Conservation (phyloP, 2,329 filamentous ascomycete genomes). For the Biscogniauxia mediterranea region DNA sequence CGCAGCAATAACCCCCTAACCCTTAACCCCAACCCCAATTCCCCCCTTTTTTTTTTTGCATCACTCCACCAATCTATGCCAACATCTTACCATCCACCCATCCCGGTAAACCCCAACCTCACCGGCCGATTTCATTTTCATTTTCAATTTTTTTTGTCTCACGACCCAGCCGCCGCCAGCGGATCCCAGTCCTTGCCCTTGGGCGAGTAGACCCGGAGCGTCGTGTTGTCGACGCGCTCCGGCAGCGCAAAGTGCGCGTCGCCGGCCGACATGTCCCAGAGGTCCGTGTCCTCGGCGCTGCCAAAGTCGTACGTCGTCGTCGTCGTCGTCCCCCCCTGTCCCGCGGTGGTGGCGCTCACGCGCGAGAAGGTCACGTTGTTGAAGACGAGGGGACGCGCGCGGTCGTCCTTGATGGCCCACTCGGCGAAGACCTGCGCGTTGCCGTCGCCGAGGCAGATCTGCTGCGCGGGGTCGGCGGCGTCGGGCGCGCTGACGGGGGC, state of each 20-base stretch:
- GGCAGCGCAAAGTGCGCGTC: not conserved
- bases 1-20: too few species aligned
- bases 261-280: not conserved
- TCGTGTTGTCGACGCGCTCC: not conserved
- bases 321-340: too few species aligned
- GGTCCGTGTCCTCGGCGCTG: not conserved
- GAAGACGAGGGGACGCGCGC: conserved; percentile 7
- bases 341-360: not conserved
- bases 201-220: not conserved
- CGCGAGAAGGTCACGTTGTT: conserved; percentile 15
- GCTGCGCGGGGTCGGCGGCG: conserved; percentile 4
- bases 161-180: too few species aligned
- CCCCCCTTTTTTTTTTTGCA: too few species aligned
- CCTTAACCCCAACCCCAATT: too few species aligned
- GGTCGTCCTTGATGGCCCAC: conserved; percentile 5
- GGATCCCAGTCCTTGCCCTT: not conserved
- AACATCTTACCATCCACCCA: too few species aligned
- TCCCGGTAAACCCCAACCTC: too few species aligned
- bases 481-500: conserved; percentile 1
- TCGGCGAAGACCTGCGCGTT: conserved; percentile 11
- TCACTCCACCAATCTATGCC: too few species aligned
- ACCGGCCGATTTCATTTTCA: too few species aligned
- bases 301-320: conserved; percentile 2
- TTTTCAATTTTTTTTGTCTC: too few species aligned
- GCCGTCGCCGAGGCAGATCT: conserved; percentile 14